phyloP scores from a whole-genome alignment of 495 filamentous ascomycete species.

The Penicillium canariense region DNA sequence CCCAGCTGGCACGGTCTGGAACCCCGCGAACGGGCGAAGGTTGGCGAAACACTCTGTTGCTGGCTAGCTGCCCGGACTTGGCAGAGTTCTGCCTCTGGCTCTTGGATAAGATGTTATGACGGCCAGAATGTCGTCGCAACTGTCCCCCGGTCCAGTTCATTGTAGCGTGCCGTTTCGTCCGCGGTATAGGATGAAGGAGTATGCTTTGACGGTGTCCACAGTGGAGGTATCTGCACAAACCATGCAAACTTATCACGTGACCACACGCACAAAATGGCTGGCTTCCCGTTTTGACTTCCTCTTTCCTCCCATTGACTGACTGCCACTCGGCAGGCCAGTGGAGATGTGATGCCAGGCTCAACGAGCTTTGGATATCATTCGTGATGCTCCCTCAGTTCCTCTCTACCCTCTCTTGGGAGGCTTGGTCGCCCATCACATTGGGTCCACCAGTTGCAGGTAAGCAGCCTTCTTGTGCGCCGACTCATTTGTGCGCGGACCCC shows the following conservation, averaged over 20 bases:
- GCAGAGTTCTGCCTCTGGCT: constrained; percentile 31
- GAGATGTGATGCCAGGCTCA: not conserved
- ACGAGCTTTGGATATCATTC: not conserved
- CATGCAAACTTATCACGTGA: constrained; percentile 22
- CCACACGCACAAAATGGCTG: constrained; percentile 14
- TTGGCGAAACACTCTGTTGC: constrained; percentile 8
- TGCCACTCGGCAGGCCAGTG: not conserved
- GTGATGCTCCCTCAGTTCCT: not conserved
- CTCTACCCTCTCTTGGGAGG: too few relatives aligned
- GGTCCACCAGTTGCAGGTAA: constrained; percentile 7
- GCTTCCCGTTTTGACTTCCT: not conserved
- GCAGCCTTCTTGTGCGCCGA: not conserved
- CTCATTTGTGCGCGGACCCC: not conserved
- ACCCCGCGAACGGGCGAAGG: constrained; percentile 15
- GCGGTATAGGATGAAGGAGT: not conserved
- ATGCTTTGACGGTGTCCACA: not conserved
- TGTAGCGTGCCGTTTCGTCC: not conserved
- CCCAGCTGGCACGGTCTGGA: constrained; percentile 2
- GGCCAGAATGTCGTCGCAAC: constrained; percentile 37
- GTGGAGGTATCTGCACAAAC: constrained; percentile 12
- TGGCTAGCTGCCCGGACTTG: constrained; percentile 21
- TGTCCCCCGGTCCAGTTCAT: constrained; percentile 52
- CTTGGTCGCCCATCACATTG: too few relatives aligned
- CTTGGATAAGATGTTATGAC: constrained; percentile 23
- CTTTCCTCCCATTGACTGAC: constrained; percentile 4